Evolutionary conservation across 1,139 yeast species (phyloP).

Genomic region (Candida neerlandica): DNA sequence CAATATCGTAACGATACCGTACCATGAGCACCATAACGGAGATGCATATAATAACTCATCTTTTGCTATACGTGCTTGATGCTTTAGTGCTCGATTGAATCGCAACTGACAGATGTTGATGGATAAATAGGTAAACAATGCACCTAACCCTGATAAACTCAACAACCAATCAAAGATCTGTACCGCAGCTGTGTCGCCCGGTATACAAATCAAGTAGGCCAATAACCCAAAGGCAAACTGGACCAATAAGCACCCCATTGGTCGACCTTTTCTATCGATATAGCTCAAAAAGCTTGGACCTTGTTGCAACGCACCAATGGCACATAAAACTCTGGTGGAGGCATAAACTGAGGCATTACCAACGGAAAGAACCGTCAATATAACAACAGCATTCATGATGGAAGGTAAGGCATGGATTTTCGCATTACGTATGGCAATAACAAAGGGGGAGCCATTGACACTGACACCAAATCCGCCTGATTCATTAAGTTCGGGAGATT

Average conservation of each 20-base stretch:
- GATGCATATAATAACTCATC: slow-evolving; percentile 35
- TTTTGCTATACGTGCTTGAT: slow-evolving; percentile 30
- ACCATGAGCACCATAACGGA: slow-evolving; percentile 32
- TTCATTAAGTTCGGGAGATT: slow-evolving; percentile 20
- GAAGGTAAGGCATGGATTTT: slow-evolving; percentile 35
- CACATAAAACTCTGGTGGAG: slow-evolving; percentile 38
- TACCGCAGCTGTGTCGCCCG: slow-evolving; percentile 20
- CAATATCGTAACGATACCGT: slow-evolving; percentile 30
- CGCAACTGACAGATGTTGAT: slow-evolving; percentile 35
- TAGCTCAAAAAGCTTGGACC: slow-evolving; percentile 34
- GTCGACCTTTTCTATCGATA: slow-evolving; percentile 38
- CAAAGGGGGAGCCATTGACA: slow-evolving; percentile 42
- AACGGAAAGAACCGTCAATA: slow-evolving; percentile 35
- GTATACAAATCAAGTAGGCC: slow-evolving; percentile 35
- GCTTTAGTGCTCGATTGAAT: slow-evolving; percentile 31
- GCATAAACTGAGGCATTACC: slow-evolving; percentile 41
- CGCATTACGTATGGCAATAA: slow-evolving; percentile 39
- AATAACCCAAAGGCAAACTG: slow-evolving; percentile 32
- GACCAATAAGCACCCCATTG: slow-evolving; percentile 31
- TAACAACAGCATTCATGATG: slow-evolving; percentile 34
- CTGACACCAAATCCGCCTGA: slow-evolving; percentile 19
- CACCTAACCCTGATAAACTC: slow-evolving; percentile 26
- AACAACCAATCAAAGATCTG: slow-evolving; percentile 28
- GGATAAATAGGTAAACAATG: slow-evolving; percentile 30
- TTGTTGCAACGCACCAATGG: slow-evolving; percentile 37